These are phyloP conservation scores for Irpex sp. DNA, from an alignment of 1,284 basidiomycete species.

Conservation along the genomic window DNA sequence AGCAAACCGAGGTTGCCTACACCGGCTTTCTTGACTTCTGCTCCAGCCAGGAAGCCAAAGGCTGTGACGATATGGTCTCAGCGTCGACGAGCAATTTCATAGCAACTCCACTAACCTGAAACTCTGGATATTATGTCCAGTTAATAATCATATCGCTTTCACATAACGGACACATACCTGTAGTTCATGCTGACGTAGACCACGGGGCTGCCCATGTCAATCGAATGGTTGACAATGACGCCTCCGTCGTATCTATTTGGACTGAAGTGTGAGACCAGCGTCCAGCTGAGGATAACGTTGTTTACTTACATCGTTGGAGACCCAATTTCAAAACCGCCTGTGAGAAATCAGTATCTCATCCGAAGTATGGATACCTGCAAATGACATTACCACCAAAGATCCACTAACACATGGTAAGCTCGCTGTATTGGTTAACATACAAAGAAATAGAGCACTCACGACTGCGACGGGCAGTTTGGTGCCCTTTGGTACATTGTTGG, in stretches of 20 bases:
- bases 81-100: not conserved
- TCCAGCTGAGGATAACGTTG: not conserved
- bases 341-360: not conserved
- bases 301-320: slow-evolving; percentile 8
- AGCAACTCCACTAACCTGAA: not conserved
- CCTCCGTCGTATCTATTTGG: slow-evolving; percentile 16
- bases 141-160: too few relatives aligned
- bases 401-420: slow-evolving; percentile 34
- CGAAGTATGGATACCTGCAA: slow-evolving; percentile 3
- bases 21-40: slow-evolving; percentile 47
- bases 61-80: slow-evolving; percentile 17
- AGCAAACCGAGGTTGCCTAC: slow-evolving; percentile 52
- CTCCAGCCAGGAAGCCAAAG: slow-evolving; percentile 47
- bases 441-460: slow-evolving; percentile 29
- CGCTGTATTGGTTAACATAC: not conserved
- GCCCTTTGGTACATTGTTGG: slow-evolving; percentile 31
- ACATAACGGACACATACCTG: slow-evolving; percentile 24
- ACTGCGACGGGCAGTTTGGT: slow-evolving; percentile 53
- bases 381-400: slow-evolving; percentile 42
- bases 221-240: slow-evolving; percentile 43
- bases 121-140: not conserved
- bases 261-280: slow-evolving; percentile 2
- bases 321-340: slow-evolving; percentile 32
- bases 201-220: slow-evolving; percentile 42
- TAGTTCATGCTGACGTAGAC: slow-evolving; percentile 60